Percentiles rank a stretch among this genome's conserved stretches.
Evolutionary conservation across 495 filamentous ascomycete species (phyloP).

Genomic region (Astrothelium macrocarpum): DNA sequence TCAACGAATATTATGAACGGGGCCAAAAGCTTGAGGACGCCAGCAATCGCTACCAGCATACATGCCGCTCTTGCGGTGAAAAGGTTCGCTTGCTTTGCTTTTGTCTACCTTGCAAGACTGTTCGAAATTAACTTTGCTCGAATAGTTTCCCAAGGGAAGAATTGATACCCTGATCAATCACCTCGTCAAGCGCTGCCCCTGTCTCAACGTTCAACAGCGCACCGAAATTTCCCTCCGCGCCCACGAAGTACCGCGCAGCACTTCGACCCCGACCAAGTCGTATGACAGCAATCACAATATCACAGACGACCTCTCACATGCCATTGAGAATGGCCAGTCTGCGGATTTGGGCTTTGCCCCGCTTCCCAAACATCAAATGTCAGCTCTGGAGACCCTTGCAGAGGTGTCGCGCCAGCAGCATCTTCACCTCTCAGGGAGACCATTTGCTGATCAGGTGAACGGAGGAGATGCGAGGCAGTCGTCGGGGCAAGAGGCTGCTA

Average conservation of each 20-base stretch:
- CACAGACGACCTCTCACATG: slow-evolving; percentile 15
- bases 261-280: background rate
- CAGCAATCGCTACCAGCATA: slow-evolving; percentile 80
- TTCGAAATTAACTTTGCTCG: background rate
- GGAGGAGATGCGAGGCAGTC: slow-evolving; percentile 9
- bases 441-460: slow-evolving; percentile 1
- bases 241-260: slow-evolving; percentile 5
- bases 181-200: slow-evolving; percentile 68
- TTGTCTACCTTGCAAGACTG: background rate
- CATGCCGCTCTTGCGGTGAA: slow-evolving; percentile 76
- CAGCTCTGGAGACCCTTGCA: slow-evolving; percentile 68
- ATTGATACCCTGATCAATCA: slow-evolving; percentile 70
- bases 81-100: slow-evolving; percentile 27
- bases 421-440: slow-evolving; percentile 23
- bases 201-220: background rate
- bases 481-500: background rate
- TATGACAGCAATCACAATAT: background rate
- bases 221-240: slow-evolving; percentile 18
- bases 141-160: slow-evolving; percentile 66
- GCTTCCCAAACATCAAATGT: slow-evolving; percentile 48
- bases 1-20: slow-evolving; percentile 74
- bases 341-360: slow-evolving; percentile 34
- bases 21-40: slow-evolving; percentile 72
- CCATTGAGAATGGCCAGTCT: slow-evolving; percentile 31
- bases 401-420: slow-evolving; percentile 63